Conservation (phyloP, 2,329 filamentous ascomycete genomes). For the Xylogone sp. region DNA sequence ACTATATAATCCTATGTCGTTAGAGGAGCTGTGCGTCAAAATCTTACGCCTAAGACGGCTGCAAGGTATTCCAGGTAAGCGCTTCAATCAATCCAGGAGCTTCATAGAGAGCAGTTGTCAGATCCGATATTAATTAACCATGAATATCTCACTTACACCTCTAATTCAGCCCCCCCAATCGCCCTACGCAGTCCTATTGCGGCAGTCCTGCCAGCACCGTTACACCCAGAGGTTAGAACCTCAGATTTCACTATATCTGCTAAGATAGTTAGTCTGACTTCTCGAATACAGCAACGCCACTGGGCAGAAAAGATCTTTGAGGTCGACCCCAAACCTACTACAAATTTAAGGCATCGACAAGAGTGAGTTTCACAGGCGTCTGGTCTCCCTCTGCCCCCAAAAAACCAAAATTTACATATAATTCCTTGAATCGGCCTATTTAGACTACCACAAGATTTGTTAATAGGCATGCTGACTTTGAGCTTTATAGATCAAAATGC, state of each 20-base stretch:
- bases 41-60: slow-evolving; percentile 49
- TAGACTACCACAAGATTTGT: slow-evolving; percentile 5
- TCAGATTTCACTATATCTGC: neutral
- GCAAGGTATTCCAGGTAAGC: slow-evolving; percentile 43
- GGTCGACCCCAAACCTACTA: slow-evolving; percentile 44
- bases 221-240: slow-evolving; percentile 22
- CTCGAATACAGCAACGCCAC: slow-evolving; percentile 41
- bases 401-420: too few species aligned
- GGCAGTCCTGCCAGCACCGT: slow-evolving; percentile 11
- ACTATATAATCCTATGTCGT: slow-evolving; percentile 50
- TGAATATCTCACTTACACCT: slow-evolving; percentile 18
- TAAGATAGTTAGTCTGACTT: slow-evolving; percentile 11
- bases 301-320: slow-evolving; percentile 62
- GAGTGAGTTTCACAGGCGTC: slow-evolving; percentile 23
- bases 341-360: slow-evolving; percentile 40
- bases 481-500: slow-evolving; percentile 38
- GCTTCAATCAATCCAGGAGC: neutral
- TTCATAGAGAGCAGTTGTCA: too few species aligned
- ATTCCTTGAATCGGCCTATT: slow-evolving; percentile 8
- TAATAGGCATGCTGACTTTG: slow-evolving; percentile 9
- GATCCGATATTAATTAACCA: neutral
- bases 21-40: slow-evolving; percentile 45
- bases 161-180: slow-evolving; percentile 17
- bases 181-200: slow-evolving; percentile 14
- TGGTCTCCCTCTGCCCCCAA: too few species aligned